Percentiles rank a stretch among this genome's conserved stretches.
These are phyloP conservation scores for Phascolomyces articulosus DNA, from an alignment of 371 early-diverging fungal genomes.

Conservation along the genomic window DNA sequence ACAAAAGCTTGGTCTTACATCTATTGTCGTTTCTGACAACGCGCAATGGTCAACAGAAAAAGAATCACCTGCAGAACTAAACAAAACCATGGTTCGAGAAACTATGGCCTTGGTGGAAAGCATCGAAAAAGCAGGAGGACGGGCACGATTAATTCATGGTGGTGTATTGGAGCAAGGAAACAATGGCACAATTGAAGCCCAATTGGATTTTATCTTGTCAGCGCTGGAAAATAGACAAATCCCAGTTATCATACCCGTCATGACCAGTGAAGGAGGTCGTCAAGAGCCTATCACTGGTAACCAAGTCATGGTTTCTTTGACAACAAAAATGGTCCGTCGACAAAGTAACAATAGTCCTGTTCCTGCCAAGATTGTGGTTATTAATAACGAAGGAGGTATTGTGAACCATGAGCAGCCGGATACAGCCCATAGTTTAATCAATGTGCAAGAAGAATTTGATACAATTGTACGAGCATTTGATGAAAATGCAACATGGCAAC, in stretches of 20 bases:
- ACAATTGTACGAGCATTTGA: constrained; percentile 34
- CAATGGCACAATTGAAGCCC: constrained; percentile 24
- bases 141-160: constrained; percentile 64
- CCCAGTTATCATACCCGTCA: constrained; percentile 47
- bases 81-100: constrained; percentile 57
- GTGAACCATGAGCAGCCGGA: constrained; percentile 50
- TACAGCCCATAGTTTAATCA: constrained; percentile 52
- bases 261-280: constrained; percentile 23
- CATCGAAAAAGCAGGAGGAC: constrained; percentile 78
- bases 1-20: constrained; percentile 71
- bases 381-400: constrained; percentile 54
- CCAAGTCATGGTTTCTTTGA: constrained; percentile 33
- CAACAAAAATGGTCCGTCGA: constrained; percentile 19
- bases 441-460: constrained; percentile 49
- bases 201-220: constrained; percentile 43
- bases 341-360: constrained; percentile 1
- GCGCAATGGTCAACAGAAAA: constrained; percentile 43
- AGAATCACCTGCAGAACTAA: constrained; percentile 30
- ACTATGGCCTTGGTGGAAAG: constrained; percentile 68
- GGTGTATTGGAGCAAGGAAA: constrained; percentile 27
- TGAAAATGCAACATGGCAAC: constrained; percentile 27
- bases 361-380: constrained; percentile 39
- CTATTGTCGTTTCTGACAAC: constrained; percentile 71
- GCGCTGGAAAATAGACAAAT: constrained; percentile 44
- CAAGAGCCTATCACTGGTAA: constrained; percentile 34